These are phyloP conservation scores for Aspergillus unguis DNA, from an alignment of 2,329 filamentous ascomycete genomes.

Conservation along the genomic window DNA sequence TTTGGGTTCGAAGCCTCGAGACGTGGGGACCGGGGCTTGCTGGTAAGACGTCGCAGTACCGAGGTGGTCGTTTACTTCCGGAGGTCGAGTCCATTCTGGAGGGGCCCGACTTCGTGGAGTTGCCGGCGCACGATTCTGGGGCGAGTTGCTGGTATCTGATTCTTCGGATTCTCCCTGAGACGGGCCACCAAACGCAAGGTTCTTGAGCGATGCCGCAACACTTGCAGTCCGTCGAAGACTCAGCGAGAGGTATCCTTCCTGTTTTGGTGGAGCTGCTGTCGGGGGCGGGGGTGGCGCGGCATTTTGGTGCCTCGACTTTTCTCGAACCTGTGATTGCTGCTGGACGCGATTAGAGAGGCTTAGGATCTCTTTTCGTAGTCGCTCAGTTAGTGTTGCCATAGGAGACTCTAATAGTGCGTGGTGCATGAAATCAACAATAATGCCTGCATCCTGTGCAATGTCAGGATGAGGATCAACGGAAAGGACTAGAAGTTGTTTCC, in stretches of 20 bases:
- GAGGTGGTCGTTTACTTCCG: slow-evolving; percentile 70
- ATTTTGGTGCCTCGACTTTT: slow-evolving; percentile 35
- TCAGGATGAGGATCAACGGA: slow-evolving; percentile 94
- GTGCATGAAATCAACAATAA: slow-evolving; percentile 85
- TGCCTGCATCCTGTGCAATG: slow-evolving; percentile 76
- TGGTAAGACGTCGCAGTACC: slow-evolving; percentile 69
- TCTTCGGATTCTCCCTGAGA: slow-evolving; percentile 33
- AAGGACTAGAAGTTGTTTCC: slow-evolving; percentile 88
- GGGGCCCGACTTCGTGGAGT: slow-evolving; percentile 51
- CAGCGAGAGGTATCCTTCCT: slow-evolving; percentile 60
- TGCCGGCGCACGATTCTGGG: slow-evolving; percentile 35
- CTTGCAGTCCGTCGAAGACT: slow-evolving; percentile 62
- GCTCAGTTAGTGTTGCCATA: slow-evolving; percentile 67
- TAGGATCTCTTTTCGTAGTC: slow-evolving; percentile 65
- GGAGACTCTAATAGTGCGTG: slow-evolving; percentile 72
- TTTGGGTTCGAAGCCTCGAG: slow-evolving; percentile 67
- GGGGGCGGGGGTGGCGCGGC: slow-evolving; percentile 47
- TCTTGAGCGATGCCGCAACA: slow-evolving; percentile 62
- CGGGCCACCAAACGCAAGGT: slow-evolving; percentile 53
- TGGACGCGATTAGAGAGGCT: slow-evolving; percentile 33
- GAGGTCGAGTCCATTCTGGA: slow-evolving; percentile 61
- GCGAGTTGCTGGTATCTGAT: slow-evolving; percentile 26
- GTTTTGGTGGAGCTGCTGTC: slow-evolving; percentile 49
- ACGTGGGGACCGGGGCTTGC: slow-evolving; percentile 72
- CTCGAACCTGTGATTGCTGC: slow-evolving; percentile 39